Evolutionary conservation across 2,329 filamentous ascomycete genomes (phyloP).

Genomic region (Colletotrichum sp.): DNA sequence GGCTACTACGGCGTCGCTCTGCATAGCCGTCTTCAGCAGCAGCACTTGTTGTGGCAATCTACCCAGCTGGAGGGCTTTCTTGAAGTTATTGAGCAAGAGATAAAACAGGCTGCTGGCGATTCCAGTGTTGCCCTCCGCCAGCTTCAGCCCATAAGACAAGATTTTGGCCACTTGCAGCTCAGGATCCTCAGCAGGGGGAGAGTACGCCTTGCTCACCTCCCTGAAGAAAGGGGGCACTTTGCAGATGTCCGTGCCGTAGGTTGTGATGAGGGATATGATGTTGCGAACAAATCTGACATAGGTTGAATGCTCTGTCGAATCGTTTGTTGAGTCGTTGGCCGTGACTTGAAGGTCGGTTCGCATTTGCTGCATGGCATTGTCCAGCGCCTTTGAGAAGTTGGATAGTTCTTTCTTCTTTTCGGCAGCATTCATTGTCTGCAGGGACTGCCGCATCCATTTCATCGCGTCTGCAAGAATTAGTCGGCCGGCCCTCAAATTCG

Average conservation of each 20-base stretch:
- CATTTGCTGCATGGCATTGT: conserved; percentile 58
- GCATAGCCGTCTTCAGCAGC: conserved; percentile 55
- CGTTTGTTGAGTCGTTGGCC: conserved; percentile 28
- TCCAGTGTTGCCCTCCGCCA: conserved; percentile 56
- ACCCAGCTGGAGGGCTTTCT: conserved; percentile 55
- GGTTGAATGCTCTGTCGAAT: conserved; percentile 42
- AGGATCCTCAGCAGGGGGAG: conserved; percentile 59
- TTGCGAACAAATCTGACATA: conserved; percentile 58
- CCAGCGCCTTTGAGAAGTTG: conserved; percentile 49
- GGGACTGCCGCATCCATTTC: conserved; percentile 53
- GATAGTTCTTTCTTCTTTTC: conserved; percentile 40
- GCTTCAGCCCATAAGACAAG: conserved; percentile 58
- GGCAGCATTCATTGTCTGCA: conserved; percentile 43
- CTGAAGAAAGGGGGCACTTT: conserved; percentile 61
- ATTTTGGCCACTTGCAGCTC: conserved; percentile 61
- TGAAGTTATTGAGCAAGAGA: conserved; percentile 63
- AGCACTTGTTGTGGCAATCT: conserved; percentile 50
- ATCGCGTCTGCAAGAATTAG: conserved; percentile 37
- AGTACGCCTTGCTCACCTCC: conserved; percentile 60
- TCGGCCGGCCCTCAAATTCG: neutral
- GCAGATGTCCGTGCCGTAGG: conserved; percentile 59
- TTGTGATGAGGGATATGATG: conserved; percentile 59
- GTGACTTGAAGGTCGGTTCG: conserved; percentile 52
- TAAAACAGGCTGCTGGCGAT: conserved; percentile 58
- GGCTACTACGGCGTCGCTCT: conserved; percentile 44